phyloP scores from a whole-genome alignment of 495 filamentous ascomycete genomes.

The Trichocladium uniseriatum region DNA sequence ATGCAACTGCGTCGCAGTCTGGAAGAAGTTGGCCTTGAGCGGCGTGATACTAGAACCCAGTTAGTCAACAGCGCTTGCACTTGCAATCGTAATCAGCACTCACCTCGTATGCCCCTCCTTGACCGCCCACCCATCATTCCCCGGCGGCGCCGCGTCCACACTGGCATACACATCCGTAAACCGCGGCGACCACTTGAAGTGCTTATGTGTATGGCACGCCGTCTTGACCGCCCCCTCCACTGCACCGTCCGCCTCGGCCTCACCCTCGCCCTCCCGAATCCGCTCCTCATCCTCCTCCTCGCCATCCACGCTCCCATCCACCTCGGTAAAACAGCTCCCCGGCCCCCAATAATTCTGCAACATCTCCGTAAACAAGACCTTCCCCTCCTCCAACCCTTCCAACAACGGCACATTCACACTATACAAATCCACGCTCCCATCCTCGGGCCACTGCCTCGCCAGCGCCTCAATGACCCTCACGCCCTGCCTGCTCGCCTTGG shows the following conservation, averaged over 20 bases:
- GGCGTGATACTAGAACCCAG: constrained; percentile 67
- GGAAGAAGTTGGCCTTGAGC: constrained; percentile 86
- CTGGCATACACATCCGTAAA: constrained; percentile 79
- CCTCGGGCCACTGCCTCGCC: constrained; percentile 59
- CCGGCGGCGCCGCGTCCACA: constrained; percentile 67
- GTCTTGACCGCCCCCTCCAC: constrained; percentile 16
- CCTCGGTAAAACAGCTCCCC: constrained; percentile 73
- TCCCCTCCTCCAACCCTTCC: constrained; percentile 53
- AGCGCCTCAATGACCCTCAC: constrained; percentile 72
- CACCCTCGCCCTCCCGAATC: constrained; percentile 52
- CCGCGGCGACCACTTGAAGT: constrained; percentile 89
- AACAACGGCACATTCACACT: constrained; percentile 78
- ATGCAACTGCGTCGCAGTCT: constrained; percentile 48
- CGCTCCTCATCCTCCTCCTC: constrained; percentile 56
- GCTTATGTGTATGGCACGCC: constrained; percentile 55
- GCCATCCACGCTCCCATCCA: constrained; percentile 51
- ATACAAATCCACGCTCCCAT: constrained; percentile 63
- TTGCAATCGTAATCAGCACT: constrained; percentile 15
- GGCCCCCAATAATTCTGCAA: constrained; percentile 77
- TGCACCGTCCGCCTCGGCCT: constrained; percentile 24
- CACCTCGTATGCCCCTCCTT: constrained; percentile 84
- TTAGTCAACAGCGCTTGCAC: background rate
- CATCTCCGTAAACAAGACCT: constrained; percentile 71
- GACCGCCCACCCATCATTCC: constrained; percentile 92
- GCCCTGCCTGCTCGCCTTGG: constrained; percentile 57